phyloP scores from a whole-genome alignment of 352 stramenopile genomes.

The Globisporangium emineosum region DNA sequence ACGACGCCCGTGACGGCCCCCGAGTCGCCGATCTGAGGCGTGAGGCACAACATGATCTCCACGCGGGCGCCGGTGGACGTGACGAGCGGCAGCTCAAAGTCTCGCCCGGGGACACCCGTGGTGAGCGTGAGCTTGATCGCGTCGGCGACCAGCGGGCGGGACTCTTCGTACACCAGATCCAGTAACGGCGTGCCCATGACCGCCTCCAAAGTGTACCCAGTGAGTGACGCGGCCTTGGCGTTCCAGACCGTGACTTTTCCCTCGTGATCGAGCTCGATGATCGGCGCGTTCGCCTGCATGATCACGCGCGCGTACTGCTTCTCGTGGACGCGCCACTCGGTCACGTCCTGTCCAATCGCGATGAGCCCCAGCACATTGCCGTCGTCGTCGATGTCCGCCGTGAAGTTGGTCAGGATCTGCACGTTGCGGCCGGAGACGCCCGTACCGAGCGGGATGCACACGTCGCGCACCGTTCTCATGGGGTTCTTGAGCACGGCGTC shows the following conservation, averaged over 20 bases:
- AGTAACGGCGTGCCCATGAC: slow-evolving; percentile 45
- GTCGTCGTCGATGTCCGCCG: slow-evolving; percentile 36
- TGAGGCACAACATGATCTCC: slow-evolving; percentile 55
- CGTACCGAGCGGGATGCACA: slow-evolving; percentile 49
- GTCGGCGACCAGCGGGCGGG: slow-evolving; percentile 37
- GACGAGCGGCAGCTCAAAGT: slow-evolving; percentile 55
- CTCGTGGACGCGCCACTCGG: slow-evolving; percentile 35
- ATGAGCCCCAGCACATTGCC: slow-evolving; percentile 27
- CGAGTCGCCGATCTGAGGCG: slow-evolving; percentile 40
- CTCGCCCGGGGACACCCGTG: slow-evolving; percentile 40
- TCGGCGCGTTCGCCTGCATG: slow-evolving; percentile 72
- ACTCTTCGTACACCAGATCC: slow-evolving; percentile 46
- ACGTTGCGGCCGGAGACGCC: slow-evolving; percentile 33
- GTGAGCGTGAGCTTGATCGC: slow-evolving; percentile 39
- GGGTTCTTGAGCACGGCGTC: slow-evolving; percentile 17
- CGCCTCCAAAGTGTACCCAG: slow-evolving; percentile 48
- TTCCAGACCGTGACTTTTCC: slow-evolving; percentile 71
- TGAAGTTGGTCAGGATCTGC: slow-evolving; percentile 63
- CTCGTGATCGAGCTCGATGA: slow-evolving; percentile 74
- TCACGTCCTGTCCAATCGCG: slow-evolving; percentile 55
- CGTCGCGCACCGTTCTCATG: slow-evolving; percentile 28
- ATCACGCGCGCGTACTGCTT: slow-evolving; percentile 58
- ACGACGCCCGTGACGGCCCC: slow-evolving; percentile 49
- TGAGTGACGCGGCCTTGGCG: slow-evolving; percentile 52
- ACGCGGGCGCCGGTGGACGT: slow-evolving; percentile 44